Evolutionary conservation across 805 yeast species (phyloP), one percentile per base, ranked within the genome.

Genomic region (Candida argentea): DNA sequence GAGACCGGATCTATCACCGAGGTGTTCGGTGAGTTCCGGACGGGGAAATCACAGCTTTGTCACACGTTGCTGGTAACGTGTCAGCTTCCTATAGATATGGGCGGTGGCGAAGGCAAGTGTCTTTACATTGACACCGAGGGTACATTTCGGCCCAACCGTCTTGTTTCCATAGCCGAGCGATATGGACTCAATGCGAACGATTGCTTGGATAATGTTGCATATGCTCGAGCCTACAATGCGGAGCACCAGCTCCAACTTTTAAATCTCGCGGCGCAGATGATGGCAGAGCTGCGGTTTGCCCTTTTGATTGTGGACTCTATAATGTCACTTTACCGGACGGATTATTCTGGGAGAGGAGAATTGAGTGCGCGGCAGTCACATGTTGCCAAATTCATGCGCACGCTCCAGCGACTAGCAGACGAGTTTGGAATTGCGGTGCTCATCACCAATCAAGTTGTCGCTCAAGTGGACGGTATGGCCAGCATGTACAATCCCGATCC

Each of bases 71-170:
- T 97, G 0, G 95, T 91, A 5, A 89, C 96, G 2, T 89, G 97
- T 52, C 98, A 89, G 55, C 63, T 91, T 31, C 97, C 97, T 4
- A 73, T 89, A 28, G 96, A 87, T 48, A 79, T 82, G 80, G 96
- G 96, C 22, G 98, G 98, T 35, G 98, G 95, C 28, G 98, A 91
- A 59, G 98, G 98, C 19, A 86, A 91, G 55, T 89, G 96, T 53
- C 63, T 91, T 31, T 91, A 83, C 50, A 87, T 91, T 35, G 98
- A 91, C 48, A 89, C 97, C 0, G 98, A 89, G 50, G 95, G 96
- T 12, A 91, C 98, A 2, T 91, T 91, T 52, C 70, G 98, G 49
- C 96, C 97, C 1, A 79, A 78, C 24, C 70, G 98, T 43, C 64
- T 91, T 40, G 81, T 83, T 6, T 77, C 94, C 1, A 86, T 91